Conservation (phyloP, 768 basidiomycete genomes). For the Stropharia rugosoannulata region DNA sequence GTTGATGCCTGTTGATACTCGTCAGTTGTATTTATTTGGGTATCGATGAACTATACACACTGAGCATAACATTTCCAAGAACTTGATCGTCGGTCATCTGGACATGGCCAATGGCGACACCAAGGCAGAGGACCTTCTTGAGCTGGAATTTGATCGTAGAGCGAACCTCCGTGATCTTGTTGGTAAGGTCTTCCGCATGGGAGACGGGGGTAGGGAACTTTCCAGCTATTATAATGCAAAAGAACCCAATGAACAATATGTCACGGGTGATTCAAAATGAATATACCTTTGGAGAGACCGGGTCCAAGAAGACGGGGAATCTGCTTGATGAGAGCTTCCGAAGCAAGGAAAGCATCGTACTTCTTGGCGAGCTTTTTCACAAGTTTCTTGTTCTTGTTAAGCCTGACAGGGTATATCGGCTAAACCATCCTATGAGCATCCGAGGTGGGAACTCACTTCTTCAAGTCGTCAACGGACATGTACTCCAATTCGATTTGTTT, state of each 20-base stretch:
- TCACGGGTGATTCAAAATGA: not conserved
- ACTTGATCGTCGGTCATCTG: constrained; percentile 98
- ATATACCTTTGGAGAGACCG: constrained; percentile 95
- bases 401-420: constrained; percentile 37
- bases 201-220: constrained; percentile 99
- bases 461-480: constrained; percentile 99
- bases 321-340: constrained; percentile 98
- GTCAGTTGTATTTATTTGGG: not conserved
- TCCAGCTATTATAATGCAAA: constrained; percentile 63
- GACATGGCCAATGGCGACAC: constrained; percentile 97
- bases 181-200: constrained; percentile 83
- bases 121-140: constrained; percentile 98
- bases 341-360: constrained; percentile 98
- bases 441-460: constrained; percentile 64
- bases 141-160: constrained; percentile 99
- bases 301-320: constrained; percentile 99
- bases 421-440: not conserved
- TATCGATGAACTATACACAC: constrained; percentile 40
- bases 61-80: constrained; percentile 95
- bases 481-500: constrained; percentile 98
- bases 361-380: constrained; percentile 99
- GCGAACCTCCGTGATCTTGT: constrained; percentile 93
- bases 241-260: not conserved
- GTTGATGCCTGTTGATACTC: constrained; percentile 80
- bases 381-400: constrained; percentile 99